Conservation (phyloP, 2,329 filamentous ascomycete genomes). For the Dryadomyces quercivorus region DNA sequence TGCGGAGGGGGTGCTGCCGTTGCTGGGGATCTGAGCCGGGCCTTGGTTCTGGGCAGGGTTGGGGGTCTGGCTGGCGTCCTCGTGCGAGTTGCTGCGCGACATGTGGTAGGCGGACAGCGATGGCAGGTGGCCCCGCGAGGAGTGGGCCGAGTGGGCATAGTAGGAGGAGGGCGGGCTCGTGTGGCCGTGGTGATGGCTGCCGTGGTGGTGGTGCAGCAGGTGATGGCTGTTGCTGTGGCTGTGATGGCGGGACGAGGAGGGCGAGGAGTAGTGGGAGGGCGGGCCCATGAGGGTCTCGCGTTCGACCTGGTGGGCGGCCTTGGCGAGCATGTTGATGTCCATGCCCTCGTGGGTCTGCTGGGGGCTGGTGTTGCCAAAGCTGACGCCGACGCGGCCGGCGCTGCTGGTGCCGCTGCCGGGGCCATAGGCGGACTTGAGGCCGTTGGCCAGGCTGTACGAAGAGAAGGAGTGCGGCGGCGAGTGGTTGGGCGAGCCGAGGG, state of each 20-base stretch:
- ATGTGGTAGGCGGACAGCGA: conserved; percentile 85
- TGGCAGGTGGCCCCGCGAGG: conserved; percentile 51
- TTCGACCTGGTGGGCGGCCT: conserved; percentile 49
- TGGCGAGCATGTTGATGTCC: conserved; percentile 49
- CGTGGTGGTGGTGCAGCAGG: conserved; percentile 23
- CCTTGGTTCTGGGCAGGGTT: neutral
- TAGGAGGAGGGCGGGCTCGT: conserved; percentile 25
- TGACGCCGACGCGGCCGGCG: conserved; percentile 7
- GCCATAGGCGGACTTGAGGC: conserved; percentile 34
- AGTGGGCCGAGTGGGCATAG: conserved; percentile 34
- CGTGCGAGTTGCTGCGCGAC: conserved; percentile 76
- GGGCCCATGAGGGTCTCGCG: conserved; percentile 36
- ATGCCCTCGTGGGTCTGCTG: conserved; percentile 25
- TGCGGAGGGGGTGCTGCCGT: neutral
- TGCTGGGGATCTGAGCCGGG: neutral
- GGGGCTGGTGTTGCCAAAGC: conserved; percentile 7
- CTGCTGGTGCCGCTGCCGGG: conserved; percentile 17
- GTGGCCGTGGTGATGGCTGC: conserved; percentile 6
- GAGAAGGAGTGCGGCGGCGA: conserved; percentile 87
- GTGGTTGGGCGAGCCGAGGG: conserved; percentile 84
- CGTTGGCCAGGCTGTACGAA: conserved; percentile 45
- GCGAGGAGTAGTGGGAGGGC: conserved; percentile 27
- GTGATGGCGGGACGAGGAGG: conserved; percentile 36
- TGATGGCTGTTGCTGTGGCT: conserved; percentile 15
- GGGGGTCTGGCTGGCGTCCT: conserved; percentile 32